Evolutionary conservation across 2,329 filamentous ascomycete genomes (phyloP).

Genomic region (Ceratocystis ficicola): DNA sequence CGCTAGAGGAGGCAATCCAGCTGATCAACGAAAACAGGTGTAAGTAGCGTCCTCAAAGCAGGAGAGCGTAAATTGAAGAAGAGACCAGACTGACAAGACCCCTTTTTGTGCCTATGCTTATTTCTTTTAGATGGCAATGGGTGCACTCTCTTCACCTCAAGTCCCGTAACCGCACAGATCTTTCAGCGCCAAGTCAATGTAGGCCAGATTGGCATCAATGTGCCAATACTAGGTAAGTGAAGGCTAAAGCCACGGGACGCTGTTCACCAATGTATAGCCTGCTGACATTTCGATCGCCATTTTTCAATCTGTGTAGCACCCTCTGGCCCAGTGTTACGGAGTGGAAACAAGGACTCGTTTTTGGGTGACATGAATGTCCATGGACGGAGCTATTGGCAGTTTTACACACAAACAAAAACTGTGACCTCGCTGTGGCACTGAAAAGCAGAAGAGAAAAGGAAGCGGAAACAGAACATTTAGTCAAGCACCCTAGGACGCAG

Average conservation of each 20-base stretch:
- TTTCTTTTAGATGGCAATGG: conserved; percentile 25
- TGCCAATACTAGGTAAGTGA: conserved; percentile 24
- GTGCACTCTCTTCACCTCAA: conserved; percentile 25
- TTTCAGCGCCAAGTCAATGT: conserved; percentile 25
- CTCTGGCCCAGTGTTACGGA: conserved; percentile 23
- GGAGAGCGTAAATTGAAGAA: not conserved
- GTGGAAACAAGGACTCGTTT: conserved; percentile 27
- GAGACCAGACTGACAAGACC: not conserved
- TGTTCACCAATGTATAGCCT: not conserved
- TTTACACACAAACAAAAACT: conserved; percentile 25
- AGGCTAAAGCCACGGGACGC: not conserved
- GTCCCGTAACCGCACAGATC: conserved; percentile 21
- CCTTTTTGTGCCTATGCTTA: not conserved
- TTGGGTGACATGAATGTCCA: conserved; percentile 24
- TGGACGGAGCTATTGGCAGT: conserved; percentile 23
- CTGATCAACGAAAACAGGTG: conserved; percentile 28
- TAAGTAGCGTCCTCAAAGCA: conserved; percentile 13
- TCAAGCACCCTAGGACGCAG: too few species aligned
- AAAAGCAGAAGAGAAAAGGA: not conserved
- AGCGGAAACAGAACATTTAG: not conserved
- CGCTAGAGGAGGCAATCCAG: conserved; percentile 26
- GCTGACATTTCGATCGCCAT: not conserved
- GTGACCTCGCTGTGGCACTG: conserved; percentile 29
- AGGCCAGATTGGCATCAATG: conserved; percentile 26
- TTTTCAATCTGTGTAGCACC: conserved; percentile 21